Evolutionary conservation across 2,329 filamentous ascomycete species (phyloP).

Genomic region (Chaetothyriales sp.): DNA sequence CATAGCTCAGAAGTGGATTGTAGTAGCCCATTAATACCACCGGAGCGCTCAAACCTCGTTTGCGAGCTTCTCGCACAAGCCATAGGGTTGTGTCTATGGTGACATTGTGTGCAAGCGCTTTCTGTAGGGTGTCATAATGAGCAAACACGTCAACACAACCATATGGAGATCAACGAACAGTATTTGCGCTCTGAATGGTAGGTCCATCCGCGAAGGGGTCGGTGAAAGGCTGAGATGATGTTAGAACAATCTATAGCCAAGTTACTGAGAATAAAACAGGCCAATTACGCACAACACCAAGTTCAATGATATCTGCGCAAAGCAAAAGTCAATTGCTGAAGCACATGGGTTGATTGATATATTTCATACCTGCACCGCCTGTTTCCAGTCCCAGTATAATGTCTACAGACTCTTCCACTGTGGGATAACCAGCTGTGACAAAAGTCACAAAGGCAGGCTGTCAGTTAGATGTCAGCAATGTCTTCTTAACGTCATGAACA

Average conservation of each 20-base stretch:
- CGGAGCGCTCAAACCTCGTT: conserved; percentile 61
- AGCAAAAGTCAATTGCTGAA: background rate
- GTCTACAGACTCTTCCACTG: conserved; percentile 62
- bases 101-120: conserved; percentile 71
- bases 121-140: too few relatives aligned
- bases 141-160: too few relatives aligned
- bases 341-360: conserved; percentile 7
- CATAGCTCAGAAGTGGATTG: conserved; percentile 87
- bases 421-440: conserved; percentile 87
- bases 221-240: conserved; percentile 49
- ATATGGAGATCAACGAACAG: conserved; percentile 30
- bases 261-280: too few relatives aligned
- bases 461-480: too few relatives aligned
- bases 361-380: conserved; percentile 62
- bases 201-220: conserved; percentile 96
- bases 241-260: too few relatives aligned
- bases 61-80: conserved; percentile 69
- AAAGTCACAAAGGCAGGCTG: conserved; percentile 77
- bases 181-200: conserved; percentile 92
- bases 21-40: conserved; percentile 98
- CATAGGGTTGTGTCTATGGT: conserved; percentile 63
- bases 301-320: conserved; percentile 69
- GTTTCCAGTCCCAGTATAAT: conserved; percentile 81
- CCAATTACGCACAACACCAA: conserved; percentile 49
- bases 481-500: too few relatives aligned